Evolutionary conservation across 805 yeast species (phyloP), one percentile per base, ranked within the genome.

Genomic region (Nadsonia fulvescens): DNA sequence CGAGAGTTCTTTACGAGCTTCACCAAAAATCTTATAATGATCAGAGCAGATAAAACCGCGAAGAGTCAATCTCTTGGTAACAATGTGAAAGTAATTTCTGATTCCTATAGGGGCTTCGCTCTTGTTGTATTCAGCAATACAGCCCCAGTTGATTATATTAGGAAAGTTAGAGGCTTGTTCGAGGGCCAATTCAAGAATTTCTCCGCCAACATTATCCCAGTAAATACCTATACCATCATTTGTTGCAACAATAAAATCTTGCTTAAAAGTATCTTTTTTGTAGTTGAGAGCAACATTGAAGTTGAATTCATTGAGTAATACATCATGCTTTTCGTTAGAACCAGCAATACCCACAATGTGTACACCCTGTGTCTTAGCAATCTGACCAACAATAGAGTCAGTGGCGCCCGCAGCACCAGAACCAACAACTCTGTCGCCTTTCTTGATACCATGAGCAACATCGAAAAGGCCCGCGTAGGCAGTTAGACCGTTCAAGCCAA

Each of bases 371-470:
- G 49, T 41, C 16, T 58, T 47, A 25, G 74, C 49, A 49, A 82
- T 53, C 47, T 82, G 93, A 25, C 60, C 56, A 28, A 81, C 53
- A 11, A 78, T 37, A 27, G 66, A 60, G 4, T 96, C 96, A 27
- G 78, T 86, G 30, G 95, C 94, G 23, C 95, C 96, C 3, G 95
- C 94, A 5, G 93, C 93, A 4, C 95, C 95, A 55, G 82, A 79
- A 14, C 79, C 70, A 24, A 83, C 57, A 23, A 76, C 63, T 37
- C 51, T 61, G 32, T 86, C 94, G 28, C 69, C 83, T 44, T 63
- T 54, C 38, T 77, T 46, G 20, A 78, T 75, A 2, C 58, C 41
- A 42, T 76, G 67, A 2, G 89, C 65, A 16, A 27, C n/a, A 34
- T 76, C 81, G 19, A 58, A 52, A 24, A 68, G 52, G 32, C 83